Evolutionary conservation across 768 basidiomycete genomes (phyloP), one percentile per base, ranked within the genome.

Genomic region (Suillus weaverae): DNA sequence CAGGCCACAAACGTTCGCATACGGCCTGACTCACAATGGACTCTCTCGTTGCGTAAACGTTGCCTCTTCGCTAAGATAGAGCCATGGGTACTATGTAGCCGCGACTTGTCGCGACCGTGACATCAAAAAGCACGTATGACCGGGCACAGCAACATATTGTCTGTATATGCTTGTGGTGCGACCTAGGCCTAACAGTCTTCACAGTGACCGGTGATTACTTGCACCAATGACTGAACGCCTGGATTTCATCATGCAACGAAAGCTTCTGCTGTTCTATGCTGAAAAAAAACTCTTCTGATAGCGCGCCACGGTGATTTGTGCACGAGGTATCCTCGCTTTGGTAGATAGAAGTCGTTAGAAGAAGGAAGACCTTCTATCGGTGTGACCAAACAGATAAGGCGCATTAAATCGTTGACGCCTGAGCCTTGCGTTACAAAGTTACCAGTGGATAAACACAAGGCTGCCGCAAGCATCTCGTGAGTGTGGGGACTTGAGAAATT

Each of bases 271-370:
- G 56, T 57, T 57, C 56, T 36, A 57, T 26, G 38, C 20, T 59
- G 39, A 41, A 41, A 54, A 22, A 35, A n/a, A n/a, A 20, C 26
- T n/a, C 57, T 59, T 59, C 57, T 59, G 57, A 59, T 59, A 59
- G 57, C 26, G 30, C 38, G 36, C 56, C 56, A 57, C 38, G 38
- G 36, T 30, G 39, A 59, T 32, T 59, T 59, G 26, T 59, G 57
- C 57, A 59, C 57, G 57, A 59, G 57, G 57, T 26, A 59, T 41
- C 57, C 57, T 59, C 18, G 57, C 57, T 41, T 43, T 59, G 18
- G 38, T 11, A 41, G 57, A 59, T 59, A 59, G 57, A 59, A 59
- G 57, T 41, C 39, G 26, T 30, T 20, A 18, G 26, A 57, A 59
- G 57, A 41, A 59, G 36, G 16, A 30, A 59, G 39, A 7, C 39